A percentile compares a stretch with the other conserved stretches of the same genome.
phyloP scores from a whole-genome alignment of 1,139 yeast genomes.

The Saccharomyces hybrid region DNA sequence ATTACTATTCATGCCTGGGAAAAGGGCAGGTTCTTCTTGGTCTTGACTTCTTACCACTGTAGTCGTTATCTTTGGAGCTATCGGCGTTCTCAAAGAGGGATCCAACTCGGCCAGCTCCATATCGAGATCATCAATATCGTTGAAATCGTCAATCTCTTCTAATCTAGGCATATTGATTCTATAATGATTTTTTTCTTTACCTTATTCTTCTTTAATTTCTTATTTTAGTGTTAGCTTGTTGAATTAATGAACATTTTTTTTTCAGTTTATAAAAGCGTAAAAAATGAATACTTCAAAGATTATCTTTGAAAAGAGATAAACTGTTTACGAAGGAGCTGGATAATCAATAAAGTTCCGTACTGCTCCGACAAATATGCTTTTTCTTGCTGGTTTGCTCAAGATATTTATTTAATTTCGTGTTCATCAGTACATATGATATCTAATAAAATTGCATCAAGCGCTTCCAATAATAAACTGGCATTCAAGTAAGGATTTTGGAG shows the following conservation, averaged over 20 bases:
- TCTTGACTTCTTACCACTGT: constrained; percentile 60
- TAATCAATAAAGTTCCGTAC: background rate
- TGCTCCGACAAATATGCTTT: background rate
- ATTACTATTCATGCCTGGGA: constrained; percentile 10
- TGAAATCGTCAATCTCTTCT: constrained; percentile 76
- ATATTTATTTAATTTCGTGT: background rate
- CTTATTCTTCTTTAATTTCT: background rate
- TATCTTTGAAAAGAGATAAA: background rate
- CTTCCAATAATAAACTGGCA: constrained; percentile 50
- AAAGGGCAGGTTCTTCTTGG: constrained; percentile 26
- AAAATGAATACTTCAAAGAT: background rate
- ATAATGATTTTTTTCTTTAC: background rate
- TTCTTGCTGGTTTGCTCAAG: background rate
- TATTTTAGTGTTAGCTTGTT: background rate
- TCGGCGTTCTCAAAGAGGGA: constrained; percentile 58
- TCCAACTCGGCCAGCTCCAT: constrained; percentile 91
- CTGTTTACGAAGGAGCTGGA: background rate
- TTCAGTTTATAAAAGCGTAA: background rate
- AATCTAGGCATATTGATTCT: constrained; percentile 49
- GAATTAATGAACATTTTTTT: background rate
- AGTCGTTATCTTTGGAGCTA: constrained; percentile 62
- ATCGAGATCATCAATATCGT: constrained; percentile 85
- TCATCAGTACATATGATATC: constrained; percentile 33
- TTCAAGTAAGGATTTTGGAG: constrained; percentile 69
- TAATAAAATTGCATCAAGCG: constrained; percentile 31